Base-by-base conservation (phyloP, 2,329 filamentous ascomycete genomes). In the Apiospora marii region DNA sequence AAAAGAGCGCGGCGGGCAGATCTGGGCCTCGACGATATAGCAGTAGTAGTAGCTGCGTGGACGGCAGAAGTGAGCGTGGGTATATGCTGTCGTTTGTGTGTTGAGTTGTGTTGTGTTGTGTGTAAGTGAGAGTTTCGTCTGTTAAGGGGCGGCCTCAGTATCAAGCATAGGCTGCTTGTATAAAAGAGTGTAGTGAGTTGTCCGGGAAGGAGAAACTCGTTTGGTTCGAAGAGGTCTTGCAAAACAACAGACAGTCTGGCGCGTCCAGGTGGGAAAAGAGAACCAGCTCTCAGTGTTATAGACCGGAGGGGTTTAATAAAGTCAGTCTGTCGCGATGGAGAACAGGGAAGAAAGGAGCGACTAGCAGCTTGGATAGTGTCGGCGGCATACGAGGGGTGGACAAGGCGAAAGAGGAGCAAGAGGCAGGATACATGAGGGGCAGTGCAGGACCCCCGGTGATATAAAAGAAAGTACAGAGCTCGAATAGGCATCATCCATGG, bases 231-330 rank as follows among this genome's bases (percentile, higher is more conserved):
- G 43, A 64, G 58, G 67, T 68, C 41, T 68, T 46, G 67, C 43
- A 68, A 68, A 41, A 41, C 37, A 68, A 68, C 44, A 68, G 67
- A 30, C 44, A 78, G 76, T 80, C 81, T 82, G 82, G 79, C 74
- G 74, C 78, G 81, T 83, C 82, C 79, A 80, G 80, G 82, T 82
- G 78, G 78, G 78, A 82, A 49, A 46, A 87, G 85, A 88, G 87
- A 87, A 84, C 87, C 87, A 87, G 87, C 87, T 89, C 86, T 83
- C 85, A 85, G 85, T 81, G 80, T 83, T 83, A 83, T 83, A 84
- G 81, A 81, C 79, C 77, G 80, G 81, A 83, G 80, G 80, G 80
- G 81, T 81, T 82, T 84, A 83, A 82, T 80, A 83, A 80, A 78
- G 79, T 78, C 78, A 30, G 27, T 30, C 10, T 74, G 75, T 73